These are phyloP conservation scores for Sporothrix euskadiensis DNA, from an alignment of 2,329 filamentous ascomycete species.

Conservation along the genomic window DNA sequence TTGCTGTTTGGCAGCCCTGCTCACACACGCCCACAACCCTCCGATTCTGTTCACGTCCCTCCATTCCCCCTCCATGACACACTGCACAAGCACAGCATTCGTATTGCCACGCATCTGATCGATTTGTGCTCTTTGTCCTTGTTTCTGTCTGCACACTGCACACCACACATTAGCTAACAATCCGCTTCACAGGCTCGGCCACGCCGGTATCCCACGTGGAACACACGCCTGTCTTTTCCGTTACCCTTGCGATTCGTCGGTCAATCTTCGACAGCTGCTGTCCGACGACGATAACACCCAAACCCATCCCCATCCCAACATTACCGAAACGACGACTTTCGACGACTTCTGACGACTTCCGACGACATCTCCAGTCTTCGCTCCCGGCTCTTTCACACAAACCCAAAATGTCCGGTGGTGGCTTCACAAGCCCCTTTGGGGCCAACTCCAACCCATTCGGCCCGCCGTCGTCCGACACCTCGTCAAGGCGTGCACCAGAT, in stretches of 20 bases:
- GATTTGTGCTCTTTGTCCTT: neutral
- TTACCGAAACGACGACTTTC: neutral
- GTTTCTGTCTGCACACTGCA: neutral
- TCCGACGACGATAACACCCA: neutral
- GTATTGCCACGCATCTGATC: neutral
- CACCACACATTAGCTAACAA: neutral
- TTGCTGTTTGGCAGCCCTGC: slow-evolving; percentile 15
- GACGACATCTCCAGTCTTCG: neutral
- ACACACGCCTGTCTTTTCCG: neutral
- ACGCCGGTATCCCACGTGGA: neutral
- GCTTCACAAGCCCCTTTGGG: slow-evolving; percentile 71
- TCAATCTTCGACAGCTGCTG: neutral
- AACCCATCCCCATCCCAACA: neutral
- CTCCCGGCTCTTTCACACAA: neutral
- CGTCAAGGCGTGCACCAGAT: slow-evolving; percentile 33
- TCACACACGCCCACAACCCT: too few species aligned
- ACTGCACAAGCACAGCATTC: neutral
- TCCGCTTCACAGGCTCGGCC: neutral
- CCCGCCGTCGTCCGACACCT: slow-evolving; percentile 47
- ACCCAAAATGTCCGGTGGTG: slow-evolving; percentile 64
- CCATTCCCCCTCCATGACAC: neutral
- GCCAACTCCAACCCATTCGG: slow-evolving; percentile 74
- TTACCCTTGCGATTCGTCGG: neutral
- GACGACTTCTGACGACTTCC: too few species aligned
- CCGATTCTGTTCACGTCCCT: neutral